A percentile compares a stretch with the other conserved stretches of the same genome.
These are phyloP conservation scores for Orobanche coerulescens DNA, from an alignment of 257 asterid genomes.

Conservation along the genomic window DNA sequence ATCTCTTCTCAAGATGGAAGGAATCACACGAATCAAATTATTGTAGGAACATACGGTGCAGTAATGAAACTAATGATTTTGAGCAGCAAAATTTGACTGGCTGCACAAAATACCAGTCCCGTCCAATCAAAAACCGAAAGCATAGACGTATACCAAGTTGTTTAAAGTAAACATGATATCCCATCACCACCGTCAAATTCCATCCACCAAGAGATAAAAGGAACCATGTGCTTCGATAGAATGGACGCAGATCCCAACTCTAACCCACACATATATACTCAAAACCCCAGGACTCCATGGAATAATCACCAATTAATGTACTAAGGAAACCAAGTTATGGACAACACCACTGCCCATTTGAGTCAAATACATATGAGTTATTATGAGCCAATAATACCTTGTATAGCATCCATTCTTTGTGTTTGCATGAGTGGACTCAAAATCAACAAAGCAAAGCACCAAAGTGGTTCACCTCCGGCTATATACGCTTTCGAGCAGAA, in stretches of 20 bases:
- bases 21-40: no score
- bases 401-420: no score
- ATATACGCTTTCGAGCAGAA: constrained; percentile 22
- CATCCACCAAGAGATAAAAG: constrained; percentile 1
- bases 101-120: background rate
- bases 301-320: no score
- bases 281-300: no score
- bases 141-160: background rate
- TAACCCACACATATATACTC: no score
- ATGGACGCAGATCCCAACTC: constrained; percentile 12
- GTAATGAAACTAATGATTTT: background rate
- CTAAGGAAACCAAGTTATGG: no score
- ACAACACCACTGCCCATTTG: background rate
- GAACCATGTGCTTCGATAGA: background rate
- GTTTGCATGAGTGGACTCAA: constrained; percentile 74
- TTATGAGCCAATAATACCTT: constrained; percentile 29
- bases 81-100: background rate
- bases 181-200: background rate
- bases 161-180: constrained; percentile 9
- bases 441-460: constrained; percentile 76
- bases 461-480: constrained; percentile 68
- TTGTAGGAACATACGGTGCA: background rate
- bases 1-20: no score
- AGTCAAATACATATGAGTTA: background rate
- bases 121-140: no score